Base-by-base conservation (phyloP, 192 early-diverging fungal species). In the Entomortierella parvispora region DNA sequence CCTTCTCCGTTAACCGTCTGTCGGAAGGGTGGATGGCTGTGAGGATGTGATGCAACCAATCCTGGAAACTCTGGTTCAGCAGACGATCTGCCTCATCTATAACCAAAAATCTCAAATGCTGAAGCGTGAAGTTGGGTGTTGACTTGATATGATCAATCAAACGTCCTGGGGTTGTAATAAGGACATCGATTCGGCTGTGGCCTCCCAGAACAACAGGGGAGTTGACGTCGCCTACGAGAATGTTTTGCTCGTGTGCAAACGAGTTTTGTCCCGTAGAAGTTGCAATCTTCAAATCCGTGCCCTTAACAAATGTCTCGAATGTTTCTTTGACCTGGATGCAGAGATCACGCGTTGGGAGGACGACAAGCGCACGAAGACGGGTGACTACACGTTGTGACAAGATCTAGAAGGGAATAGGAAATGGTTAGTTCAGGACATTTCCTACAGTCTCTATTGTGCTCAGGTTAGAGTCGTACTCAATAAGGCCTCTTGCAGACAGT, bases 31-130 rank as follows among this genome's bases (percentile, higher is more conserved):
- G 87, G 20, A 84, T 86, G 0, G 92, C 85, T 29, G 84, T 81
- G 46, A 93, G 84, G 18, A 95, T 92, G 45, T 89, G 84, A 10
- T 71, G 76, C 44, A 99, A 82, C 97, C 97, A 99, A 48, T 93
- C 97, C 62, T 97, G 90, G 74, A 93, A 96, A 55, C 90, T 91
- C 77, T 97, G 95, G 65, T 93, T 93, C 54, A 99, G 81, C 31
- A 99, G 69, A 25, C 96, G 86, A 83, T 99, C 97, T 1, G 97
- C 97, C 69, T 99, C 97, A 84, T 99, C 97, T 53, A 98, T 91
- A 15, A 89, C 92, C 84, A 97, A 82, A 76, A 96, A 98, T 64
- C 95, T 84, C 47, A 98, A 77, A 80, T 99, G 95, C 55, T 93
- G 91, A 25, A 99, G 82, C 28, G 96, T 93, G 78, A 97, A 98